A percentile compares a stretch with the other conserved stretches of the same genome.
Evolutionary conservation across 805 yeast genomes (phyloP).

Genomic region (Cyberlindnera maritima): DNA sequence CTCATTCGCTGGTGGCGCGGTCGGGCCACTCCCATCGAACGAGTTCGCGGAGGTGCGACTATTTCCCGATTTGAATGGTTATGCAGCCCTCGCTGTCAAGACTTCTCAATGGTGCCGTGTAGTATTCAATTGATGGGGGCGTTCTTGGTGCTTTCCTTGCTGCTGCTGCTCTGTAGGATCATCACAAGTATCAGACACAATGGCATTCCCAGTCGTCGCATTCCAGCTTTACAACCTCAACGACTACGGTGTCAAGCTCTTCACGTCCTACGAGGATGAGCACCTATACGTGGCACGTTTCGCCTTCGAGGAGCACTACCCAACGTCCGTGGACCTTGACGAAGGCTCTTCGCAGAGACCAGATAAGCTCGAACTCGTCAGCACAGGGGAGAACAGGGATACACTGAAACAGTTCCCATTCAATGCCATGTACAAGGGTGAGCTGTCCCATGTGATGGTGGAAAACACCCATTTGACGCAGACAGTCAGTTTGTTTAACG

Average conservation of each 20-base stretch:
- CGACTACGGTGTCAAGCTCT: slow-evolving; percentile 26
- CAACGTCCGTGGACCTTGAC: slow-evolving; percentile 14
- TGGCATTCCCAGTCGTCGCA: slow-evolving; percentile 17
- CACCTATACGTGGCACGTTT: slow-evolving; percentile 22
- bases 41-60: slow-evolving; percentile 6
- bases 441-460: slow-evolving; percentile 15
- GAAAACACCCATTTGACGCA: slow-evolving; percentile 11
- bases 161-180: too few relatives aligned
- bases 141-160: too few relatives aligned
- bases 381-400: slow-evolving; percentile 4
- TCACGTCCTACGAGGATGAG: slow-evolving; percentile 20
- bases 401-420: slow-evolving; percentile 23
- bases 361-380: slow-evolving; percentile 15
- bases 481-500: slow-evolving; percentile 18
- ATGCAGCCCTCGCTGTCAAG: background rate
- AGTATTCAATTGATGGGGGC: too few relatives aligned
- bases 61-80: slow-evolving; percentile 2
- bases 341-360: slow-evolving; percentile 26
- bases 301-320: slow-evolving; percentile 20
- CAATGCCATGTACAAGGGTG: slow-evolving; percentile 20
- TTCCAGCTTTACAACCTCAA: slow-evolving; percentile 26
- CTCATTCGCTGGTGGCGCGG: slow-evolving; percentile 29
- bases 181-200: too few relatives aligned
- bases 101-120: background rate
- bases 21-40: slow-evolving; percentile 13